Conservation (phyloP, 257 asterid genomes). For the Cruciata laevipes region DNA sequence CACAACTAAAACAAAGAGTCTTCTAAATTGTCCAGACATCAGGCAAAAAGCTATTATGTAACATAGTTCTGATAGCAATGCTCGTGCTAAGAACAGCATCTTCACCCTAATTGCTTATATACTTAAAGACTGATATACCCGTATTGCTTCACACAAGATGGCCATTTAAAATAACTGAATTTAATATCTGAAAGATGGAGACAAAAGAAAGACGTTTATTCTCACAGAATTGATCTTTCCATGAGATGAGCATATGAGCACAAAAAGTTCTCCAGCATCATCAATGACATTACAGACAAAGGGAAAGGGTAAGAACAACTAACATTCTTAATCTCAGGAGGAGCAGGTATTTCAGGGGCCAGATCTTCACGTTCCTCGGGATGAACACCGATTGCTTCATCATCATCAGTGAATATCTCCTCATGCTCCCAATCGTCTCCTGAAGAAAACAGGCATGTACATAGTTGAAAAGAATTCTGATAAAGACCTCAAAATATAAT, state of each 20-base stretch:
- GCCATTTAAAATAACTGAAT: neutral
- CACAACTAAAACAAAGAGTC: neutral
- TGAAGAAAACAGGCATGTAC: slow-evolving; percentile 11
- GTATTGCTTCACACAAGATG: neutral
- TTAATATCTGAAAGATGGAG: neutral
- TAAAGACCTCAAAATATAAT: neutral
- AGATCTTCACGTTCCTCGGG: slow-evolving; percentile 93
- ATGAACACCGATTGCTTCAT: slow-evolving; percentile 67
- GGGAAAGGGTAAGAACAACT: slow-evolving; percentile 5
- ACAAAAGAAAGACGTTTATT: neutral
- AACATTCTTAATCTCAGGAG: slow-evolving; percentile 98
- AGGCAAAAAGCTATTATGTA: neutral
- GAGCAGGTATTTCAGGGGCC: slow-evolving; percentile 97
- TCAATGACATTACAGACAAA: neutral
- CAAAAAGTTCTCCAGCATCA: neutral
- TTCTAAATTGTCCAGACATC: neutral
- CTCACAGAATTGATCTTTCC: neutral
- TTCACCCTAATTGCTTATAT: neutral
- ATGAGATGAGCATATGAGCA: neutral
- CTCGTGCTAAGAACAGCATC: neutral
- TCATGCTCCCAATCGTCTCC: slow-evolving; percentile 99
- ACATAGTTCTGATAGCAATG: neutral
- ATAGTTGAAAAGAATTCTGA: slow-evolving; percentile 4
- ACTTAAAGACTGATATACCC: too few relatives aligned
- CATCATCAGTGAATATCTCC: slow-evolving; percentile 95